phyloP scores from a whole-genome alignment of 257 asterid genomes.

The Solanum commersonii region DNA sequence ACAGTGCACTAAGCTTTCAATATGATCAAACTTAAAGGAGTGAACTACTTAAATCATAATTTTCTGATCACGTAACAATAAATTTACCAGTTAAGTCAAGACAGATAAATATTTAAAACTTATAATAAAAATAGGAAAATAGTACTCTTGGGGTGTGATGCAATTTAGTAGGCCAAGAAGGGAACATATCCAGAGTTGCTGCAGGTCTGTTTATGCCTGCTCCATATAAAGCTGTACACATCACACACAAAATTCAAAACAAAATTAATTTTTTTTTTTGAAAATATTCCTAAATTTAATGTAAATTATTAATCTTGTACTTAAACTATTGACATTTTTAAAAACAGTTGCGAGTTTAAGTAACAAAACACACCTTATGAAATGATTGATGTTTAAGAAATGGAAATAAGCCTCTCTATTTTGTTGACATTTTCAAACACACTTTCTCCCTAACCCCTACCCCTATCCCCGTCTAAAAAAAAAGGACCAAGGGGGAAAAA shows the following conservation, averaged over 20 bases:
- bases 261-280: no score
- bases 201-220: constrained; percentile 55
- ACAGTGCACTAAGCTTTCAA: no score
- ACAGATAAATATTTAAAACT: neutral
- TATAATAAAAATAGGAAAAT: neutral
- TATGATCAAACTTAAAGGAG: no score
- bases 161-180: constrained; percentile 88
- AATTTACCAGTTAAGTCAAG: neutral
- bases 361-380: constrained; percentile 10
- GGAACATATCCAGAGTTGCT: constrained; percentile 95
- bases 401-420: constrained; percentile 19
- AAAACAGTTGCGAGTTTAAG: accelerated
- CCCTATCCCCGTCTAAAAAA: neutral
- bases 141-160: constrained; percentile 50
- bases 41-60: neutral
- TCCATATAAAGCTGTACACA: constrained; percentile 66
- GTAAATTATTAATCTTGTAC: no score
- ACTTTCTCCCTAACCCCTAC: neutral
- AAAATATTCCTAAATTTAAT: neutral
- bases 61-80: accelerated
- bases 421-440: constrained; percentile 34
- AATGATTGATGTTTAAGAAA: constrained; percentile 52
- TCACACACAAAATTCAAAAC: constrained; percentile 37
- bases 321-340: neutral
- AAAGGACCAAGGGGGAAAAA: neutral